Evolutionary conservation across 2,329 filamentous ascomycete genomes (phyloP), one percentile per base, ranked within the genome.

Genomic region (Ophiostoma novo-ulmi): DNA sequence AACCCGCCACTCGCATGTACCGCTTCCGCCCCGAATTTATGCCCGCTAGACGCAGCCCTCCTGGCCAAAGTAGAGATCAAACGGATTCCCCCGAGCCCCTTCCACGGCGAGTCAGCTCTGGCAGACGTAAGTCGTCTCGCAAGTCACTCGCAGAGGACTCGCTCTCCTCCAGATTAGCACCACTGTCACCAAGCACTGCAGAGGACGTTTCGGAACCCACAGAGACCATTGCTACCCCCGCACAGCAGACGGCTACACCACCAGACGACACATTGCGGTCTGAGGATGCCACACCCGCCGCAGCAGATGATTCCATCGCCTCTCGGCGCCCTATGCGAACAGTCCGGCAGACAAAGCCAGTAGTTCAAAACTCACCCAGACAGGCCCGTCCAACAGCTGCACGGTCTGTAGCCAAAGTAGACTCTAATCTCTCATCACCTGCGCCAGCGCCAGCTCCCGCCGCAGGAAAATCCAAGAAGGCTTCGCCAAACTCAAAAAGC

Each of bases 271-370:
- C 35, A 8, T 13, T 41, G 44, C 44, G 44, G 5, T 68, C 55
- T n/a, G 36, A 64, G 7, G 52, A 52, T 39, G 31, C 17, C 4
- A 69, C 65, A 13, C 39, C 68, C 7, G 8, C 35, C 17, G 63
- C 63, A 2, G 67, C 68, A n/a, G 55, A 55, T 26, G 64, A 67
- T 14, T 61, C 36, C 22, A 69, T 70, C 44, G 69, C 72, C 5
- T n/a, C 68, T 2, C 73, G 71, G 13, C 71, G 71, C 1, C 70
- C 73, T 1, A 20, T 68, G 36, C 68, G 71, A 70, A 66, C 69
- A 68, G 71, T 69, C 31, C 71, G 73, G 22, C 69, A 66, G 11
- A 20, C 71, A n/a, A 68, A 36, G 61, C 39, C 58, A 17, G 61
- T 38, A 1, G 39, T 52, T 6, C 41, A 39, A 14, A 52, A 71